Evolutionary conservation across 192 early-diverging fungal genomes (phyloP).

Genomic region (Pilaira anomala): DNA sequence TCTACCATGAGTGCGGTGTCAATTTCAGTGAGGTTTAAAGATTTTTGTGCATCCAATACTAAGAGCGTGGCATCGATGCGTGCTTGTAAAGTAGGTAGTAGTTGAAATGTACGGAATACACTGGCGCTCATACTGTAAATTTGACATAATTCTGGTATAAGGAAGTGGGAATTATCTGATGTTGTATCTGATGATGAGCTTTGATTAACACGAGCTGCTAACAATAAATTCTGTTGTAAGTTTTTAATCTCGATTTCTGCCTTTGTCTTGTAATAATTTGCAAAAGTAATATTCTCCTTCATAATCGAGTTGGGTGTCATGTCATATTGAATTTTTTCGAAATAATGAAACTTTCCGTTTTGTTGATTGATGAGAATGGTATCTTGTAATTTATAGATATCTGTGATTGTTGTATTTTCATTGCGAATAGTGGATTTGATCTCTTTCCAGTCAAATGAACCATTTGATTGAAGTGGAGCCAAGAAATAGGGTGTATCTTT

Average conservation of each 20-base stretch:
- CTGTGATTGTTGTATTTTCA: conserved; percentile 1
- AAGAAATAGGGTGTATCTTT: conserved; percentile 53
- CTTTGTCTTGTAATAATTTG: no score
- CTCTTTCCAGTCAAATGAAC: conserved; percentile 44
- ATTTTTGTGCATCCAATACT: conserved; percentile 39
- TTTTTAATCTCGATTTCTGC: conserved; percentile 13
- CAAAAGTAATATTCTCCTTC: conserved; percentile 14
- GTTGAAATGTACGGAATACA: conserved; percentile 36
- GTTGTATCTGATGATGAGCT: conserved; percentile 22
- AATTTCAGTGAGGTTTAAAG: conserved; percentile 33
- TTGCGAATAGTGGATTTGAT: conserved; percentile 26
- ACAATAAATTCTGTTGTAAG: conserved; percentile 34
- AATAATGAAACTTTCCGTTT: no score
- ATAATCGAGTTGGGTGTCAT: conserved; percentile 2
- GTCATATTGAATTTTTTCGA: no score
- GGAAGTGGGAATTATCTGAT: conserved; percentile 16
- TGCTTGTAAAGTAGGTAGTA: conserved; percentile 60
- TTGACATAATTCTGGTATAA: conserved; percentile 42
- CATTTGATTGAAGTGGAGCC: conserved; percentile 45
- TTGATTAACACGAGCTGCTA: conserved; percentile 34
- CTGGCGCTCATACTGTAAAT: conserved; percentile 35
- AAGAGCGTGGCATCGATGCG: conserved; percentile 58
- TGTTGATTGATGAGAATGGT: no score
- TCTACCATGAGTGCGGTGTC: conserved; percentile 46
- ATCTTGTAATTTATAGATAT: conserved; percentile 1